A percentile compares a stretch with the other conserved stretches of the same genome.
Conservation (phyloP, 495 filamentous ascomycete species). For the Apodospora peruviana region DNA sequence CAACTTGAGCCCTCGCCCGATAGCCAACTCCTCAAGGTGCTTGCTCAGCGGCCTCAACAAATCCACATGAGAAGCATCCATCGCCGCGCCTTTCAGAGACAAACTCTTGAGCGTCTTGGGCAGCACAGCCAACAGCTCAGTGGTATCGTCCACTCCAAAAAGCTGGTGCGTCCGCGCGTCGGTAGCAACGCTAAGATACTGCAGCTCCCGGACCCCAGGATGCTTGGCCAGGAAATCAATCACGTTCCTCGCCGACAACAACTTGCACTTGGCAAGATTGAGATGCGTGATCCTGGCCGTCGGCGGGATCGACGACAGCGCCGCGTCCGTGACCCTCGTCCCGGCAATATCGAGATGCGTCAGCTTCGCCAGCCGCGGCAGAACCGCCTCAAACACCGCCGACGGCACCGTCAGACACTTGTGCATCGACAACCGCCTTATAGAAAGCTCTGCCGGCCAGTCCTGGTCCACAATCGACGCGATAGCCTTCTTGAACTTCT, state of each 20-base stretch:
- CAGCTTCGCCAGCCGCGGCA: constrained; percentile 62
- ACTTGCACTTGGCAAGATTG: constrained; percentile 70
- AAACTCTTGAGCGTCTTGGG: constrained; percentile 66
- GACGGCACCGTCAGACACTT: constrained; percentile 72
- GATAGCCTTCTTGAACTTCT: constrained; percentile 59
- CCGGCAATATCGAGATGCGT: constrained; percentile 79
- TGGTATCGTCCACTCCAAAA: constrained; percentile 59
- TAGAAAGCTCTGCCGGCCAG: constrained; percentile 47
- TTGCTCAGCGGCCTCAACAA: constrained; percentile 67
- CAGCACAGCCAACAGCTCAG: constrained; percentile 60
- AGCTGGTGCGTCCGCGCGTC: constrained; percentile 71
- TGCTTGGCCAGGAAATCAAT: constrained; percentile 71
- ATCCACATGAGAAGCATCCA: constrained; percentile 58
- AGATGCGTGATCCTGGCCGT: constrained; percentile 74
- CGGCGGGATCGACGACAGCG: constrained; percentile 64
- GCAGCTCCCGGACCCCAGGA: constrained; percentile 61
- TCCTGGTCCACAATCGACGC: constrained; percentile 28
- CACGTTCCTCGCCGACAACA: constrained; percentile 59
- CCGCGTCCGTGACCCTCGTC: constrained; percentile 70
- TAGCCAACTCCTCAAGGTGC: constrained; percentile 72
- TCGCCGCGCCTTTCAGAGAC: constrained; percentile 70
- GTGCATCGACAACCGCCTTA: constrained; percentile 71
- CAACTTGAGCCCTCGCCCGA: constrained; percentile 64
- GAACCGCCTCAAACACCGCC: constrained; percentile 61
- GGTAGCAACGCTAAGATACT: constrained; percentile 69